phyloP scores from a whole-genome alignment of 306 rosid species.

The Geum urbanum region DNA sequence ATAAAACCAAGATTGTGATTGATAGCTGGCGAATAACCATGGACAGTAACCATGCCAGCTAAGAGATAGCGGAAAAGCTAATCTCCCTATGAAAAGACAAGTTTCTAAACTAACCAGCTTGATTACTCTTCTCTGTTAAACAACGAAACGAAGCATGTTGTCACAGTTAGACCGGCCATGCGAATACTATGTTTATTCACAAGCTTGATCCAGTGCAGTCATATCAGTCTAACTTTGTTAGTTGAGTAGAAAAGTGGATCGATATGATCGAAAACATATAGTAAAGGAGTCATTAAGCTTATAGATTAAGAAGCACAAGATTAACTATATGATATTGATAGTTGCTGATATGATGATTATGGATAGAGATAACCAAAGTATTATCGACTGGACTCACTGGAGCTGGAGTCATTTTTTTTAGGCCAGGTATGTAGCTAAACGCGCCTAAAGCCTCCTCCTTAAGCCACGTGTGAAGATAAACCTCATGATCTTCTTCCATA shows the following conservation, averaged over 20 bases:
- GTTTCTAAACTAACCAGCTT: neutral
- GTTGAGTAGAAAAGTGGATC: neutral
- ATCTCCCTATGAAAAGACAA: neutral
- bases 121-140: too few species aligned
- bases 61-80: neutral
- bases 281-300: neutral
- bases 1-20: neutral
- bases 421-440: neutral
- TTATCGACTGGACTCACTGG: too few species aligned
- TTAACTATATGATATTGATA: neutral
- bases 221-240: neutral
- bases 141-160: too few species aligned
- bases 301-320: too few species aligned
- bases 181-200: neutral
- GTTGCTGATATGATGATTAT: neutral
- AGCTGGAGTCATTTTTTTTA: too few species aligned
- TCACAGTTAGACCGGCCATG: too few species aligned
- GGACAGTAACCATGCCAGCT: neutral
- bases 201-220: neutral
- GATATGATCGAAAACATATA: neutral
- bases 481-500: neutral
- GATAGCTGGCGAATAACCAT: neutral
- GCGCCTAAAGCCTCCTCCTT: neutral
- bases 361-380: neutral
- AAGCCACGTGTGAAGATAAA: conserved; percentile 2